Evolutionary conservation across 352 stramenopile genomes (phyloP).

Genomic region (Pythium plurisporium): DNA sequence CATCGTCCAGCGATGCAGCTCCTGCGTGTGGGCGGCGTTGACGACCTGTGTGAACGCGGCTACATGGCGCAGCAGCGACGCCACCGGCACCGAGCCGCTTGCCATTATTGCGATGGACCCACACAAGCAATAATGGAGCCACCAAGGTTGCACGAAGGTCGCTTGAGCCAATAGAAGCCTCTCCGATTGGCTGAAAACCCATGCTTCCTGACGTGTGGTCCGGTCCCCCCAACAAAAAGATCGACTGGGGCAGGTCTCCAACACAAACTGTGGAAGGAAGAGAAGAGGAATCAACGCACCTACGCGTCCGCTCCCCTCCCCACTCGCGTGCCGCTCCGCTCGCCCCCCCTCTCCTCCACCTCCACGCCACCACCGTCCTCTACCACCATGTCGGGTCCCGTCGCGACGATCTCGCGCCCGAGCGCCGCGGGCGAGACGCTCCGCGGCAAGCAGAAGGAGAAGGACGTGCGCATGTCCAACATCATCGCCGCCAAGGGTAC

Average conservation of each 20-base stretch:
- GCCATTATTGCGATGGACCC: background rate
- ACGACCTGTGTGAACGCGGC: slow-evolving; percentile 20
- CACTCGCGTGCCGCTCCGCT: too few species aligned
- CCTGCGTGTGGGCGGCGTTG: slow-evolving; percentile 21
- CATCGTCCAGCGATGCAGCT: slow-evolving; percentile 18
- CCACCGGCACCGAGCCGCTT: too few species aligned
- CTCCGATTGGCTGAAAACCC: slow-evolving; percentile 25
- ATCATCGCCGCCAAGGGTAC: slow-evolving; percentile 96
- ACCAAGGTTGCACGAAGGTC: slow-evolving; percentile 29
- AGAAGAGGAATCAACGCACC: background rate
- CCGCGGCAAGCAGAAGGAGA: slow-evolving; percentile 92
- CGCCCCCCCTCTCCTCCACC: too few species aligned
- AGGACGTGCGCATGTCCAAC: slow-evolving; percentile 98
- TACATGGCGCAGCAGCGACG: slow-evolving; percentile 17
- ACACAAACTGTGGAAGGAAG: slow-evolving; percentile 24
- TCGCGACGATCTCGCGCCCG: slow-evolving; percentile 56
- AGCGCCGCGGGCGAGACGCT: slow-evolving; percentile 61
- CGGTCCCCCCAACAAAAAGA: slow-evolving; percentile 23
- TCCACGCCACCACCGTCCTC: background rate
- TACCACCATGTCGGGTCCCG: slow-evolving; percentile 25
- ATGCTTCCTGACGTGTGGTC: slow-evolving; percentile 20
- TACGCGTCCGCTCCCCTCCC: too few species aligned
- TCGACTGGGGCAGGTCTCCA: slow-evolving; percentile 11
- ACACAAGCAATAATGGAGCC: too few species aligned
- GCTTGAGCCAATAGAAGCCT: background rate